phyloP scores from a whole-genome alignment of 2,329 filamentous ascomycete genomes.

The Alternaria brassicae region DNA sequence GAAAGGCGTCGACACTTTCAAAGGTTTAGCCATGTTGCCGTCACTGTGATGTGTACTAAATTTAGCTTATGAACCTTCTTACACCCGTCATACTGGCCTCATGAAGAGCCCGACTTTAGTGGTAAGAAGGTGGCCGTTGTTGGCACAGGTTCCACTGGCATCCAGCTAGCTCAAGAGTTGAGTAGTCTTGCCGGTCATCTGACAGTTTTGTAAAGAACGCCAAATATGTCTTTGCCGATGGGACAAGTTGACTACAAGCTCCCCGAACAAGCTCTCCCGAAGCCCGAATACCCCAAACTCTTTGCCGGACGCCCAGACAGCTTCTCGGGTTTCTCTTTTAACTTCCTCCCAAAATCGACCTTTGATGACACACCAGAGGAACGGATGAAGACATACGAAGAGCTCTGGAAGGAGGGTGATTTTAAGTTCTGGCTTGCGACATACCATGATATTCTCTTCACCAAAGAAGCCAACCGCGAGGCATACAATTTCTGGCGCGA shows the following conservation, averaged over 20 bases:
- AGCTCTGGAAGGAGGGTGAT: conserved; percentile 29
- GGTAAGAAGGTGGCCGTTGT: conserved; percentile 67
- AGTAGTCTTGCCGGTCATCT: conserved; percentile 58
- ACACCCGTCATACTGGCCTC: conserved; percentile 67
- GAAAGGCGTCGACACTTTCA: conserved; percentile 43
- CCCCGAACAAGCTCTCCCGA: conserved; percentile 54
- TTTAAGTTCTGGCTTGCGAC: conserved; percentile 35
- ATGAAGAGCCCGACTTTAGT: conserved; percentile 59
- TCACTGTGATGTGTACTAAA: neutral
- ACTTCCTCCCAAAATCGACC: conserved; percentile 25
- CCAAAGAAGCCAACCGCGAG: conserved; percentile 48
- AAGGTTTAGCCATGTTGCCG: conserved; percentile 18
- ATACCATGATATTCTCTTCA: conserved; percentile 48
- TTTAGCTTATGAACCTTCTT: conserved; percentile 46
- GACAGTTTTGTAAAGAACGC: conserved; percentile 69
- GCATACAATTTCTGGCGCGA: conserved; percentile 56
- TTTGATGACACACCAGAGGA: conserved; percentile 31
- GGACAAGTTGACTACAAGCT: conserved; percentile 21
- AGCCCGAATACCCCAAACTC: conserved; percentile 36
- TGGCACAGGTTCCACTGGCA: conserved; percentile 66
- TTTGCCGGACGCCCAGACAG: conserved; percentile 10
- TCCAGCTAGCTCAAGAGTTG: conserved; percentile 67
- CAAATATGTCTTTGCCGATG: conserved; percentile 45
- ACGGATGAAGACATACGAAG: conserved; percentile 24
- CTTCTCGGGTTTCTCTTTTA: conserved; percentile 31